Evolutionary conservation across 164 flowering plant genomes (phyloP).

Genomic region (Taxillus chinensis): DNA sequence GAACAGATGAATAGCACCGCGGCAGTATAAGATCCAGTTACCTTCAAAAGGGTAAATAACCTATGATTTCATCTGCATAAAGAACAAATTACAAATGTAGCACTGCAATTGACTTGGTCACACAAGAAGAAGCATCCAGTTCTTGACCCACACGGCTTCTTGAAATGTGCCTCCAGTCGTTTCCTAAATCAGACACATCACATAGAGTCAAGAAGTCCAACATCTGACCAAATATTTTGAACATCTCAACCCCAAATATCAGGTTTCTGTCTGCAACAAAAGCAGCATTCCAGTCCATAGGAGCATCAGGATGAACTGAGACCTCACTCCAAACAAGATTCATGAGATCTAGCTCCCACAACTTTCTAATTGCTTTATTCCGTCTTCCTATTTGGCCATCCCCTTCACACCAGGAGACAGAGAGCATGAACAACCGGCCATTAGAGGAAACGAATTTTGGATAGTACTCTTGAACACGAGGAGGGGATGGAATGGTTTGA

Average conservation of each 20-base stretch:
- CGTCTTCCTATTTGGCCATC: slow-evolving; percentile 68
- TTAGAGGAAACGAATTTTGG: slow-evolving; percentile 68
- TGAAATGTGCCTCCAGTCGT: slow-evolving; percentile 65
- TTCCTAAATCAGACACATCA: slow-evolving; percentile 34
- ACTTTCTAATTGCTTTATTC: slow-evolving; percentile 79
- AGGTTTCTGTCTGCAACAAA: slow-evolving; percentile 61
- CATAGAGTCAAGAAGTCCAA: slow-evolving; percentile 76
- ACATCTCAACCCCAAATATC: slow-evolving; percentile 90
- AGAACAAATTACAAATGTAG: slow-evolving; percentile 37
- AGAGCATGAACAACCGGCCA: slow-evolving; percentile 70
- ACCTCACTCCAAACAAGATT: slow-evolving; percentile 65
- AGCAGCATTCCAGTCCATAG: slow-evolving; percentile 96
- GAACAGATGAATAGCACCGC: neutral
- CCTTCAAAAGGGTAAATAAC: neutral
- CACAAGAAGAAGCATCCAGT: slow-evolving; percentile 76
- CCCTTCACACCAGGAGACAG: slow-evolving; percentile 95
- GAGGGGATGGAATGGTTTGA: slow-evolving; percentile 59
- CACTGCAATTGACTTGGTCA: slow-evolving; percentile 73
- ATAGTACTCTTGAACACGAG: slow-evolving; percentile 73
- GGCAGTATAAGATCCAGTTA: neutral
- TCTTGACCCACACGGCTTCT: slow-evolving; percentile 68
- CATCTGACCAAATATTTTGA: slow-evolving; percentile 92
- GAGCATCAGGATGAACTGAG: slow-evolving; percentile 92
- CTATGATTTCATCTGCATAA: neutral
- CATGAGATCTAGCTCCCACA: slow-evolving; percentile 81